These are phyloP conservation scores for Clonostachys rosea DNA, from an alignment of 2,329 filamentous ascomycete species.

Conservation along the genomic window DNA sequence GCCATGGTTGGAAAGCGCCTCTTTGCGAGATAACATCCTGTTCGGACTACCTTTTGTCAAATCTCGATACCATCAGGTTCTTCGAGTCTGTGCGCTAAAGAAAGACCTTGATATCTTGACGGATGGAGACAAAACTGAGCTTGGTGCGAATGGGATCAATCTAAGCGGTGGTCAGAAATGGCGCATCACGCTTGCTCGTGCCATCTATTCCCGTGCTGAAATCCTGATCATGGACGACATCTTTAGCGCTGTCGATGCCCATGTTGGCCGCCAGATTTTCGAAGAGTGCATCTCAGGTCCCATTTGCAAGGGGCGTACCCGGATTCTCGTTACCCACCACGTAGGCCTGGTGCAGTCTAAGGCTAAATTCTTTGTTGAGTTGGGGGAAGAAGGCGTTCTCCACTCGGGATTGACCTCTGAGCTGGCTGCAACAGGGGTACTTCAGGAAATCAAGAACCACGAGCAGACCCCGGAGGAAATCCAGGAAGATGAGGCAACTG, in stretches of 20 bases:
- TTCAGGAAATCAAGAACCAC: constrained; percentile 53
- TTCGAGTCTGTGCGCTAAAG: constrained; percentile 67
- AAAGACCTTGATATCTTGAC: constrained; percentile 74
- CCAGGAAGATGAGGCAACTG: constrained; percentile 34
- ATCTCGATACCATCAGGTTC: constrained; percentile 64
- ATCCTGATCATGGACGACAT: constrained; percentile 79
- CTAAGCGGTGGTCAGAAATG: constrained; percentile 80
- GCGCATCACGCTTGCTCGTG: constrained; percentile 75
- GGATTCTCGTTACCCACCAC: constrained; percentile 79
- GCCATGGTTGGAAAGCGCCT: constrained; percentile 82
- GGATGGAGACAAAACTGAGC: constrained; percentile 75
- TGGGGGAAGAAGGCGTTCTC: constrained; percentile 63
- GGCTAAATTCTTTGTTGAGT: constrained; percentile 69
- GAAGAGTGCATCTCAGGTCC: constrained; percentile 71
- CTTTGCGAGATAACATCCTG: constrained; percentile 72
- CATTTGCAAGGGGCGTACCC: constrained; percentile 63
- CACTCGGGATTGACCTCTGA: constrained; percentile 62
- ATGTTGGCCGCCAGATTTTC: constrained; percentile 75
- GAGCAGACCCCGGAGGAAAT: constrained; percentile 9
- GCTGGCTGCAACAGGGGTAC: constrained; percentile 49
- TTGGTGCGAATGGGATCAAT: constrained; percentile 82
- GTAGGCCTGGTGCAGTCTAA: constrained; percentile 65
- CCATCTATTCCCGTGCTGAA: constrained; percentile 73
- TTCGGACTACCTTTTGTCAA: constrained; percentile 70
- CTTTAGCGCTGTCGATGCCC: constrained; percentile 77